Percentiles rank a stretch among this genome's conserved stretches.
Evolutionary conservation across 345 rosid species (phyloP).

Genomic region (Melastoma malabathricum): DNA sequence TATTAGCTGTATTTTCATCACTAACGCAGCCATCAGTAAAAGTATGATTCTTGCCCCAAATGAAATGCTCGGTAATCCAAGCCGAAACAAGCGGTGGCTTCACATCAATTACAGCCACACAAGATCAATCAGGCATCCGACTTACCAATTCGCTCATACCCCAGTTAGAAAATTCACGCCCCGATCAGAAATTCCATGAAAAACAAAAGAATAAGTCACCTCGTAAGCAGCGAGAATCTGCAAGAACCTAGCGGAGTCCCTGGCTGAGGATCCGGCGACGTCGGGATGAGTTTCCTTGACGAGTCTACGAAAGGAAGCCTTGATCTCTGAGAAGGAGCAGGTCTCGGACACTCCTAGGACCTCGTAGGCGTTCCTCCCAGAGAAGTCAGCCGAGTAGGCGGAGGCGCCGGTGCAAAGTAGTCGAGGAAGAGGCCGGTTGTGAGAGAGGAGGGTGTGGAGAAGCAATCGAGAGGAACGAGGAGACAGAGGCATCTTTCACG

Average conservation of each 20-base stretch:
- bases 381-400: conserved; percentile 43
- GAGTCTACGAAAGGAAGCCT: conserved; percentile 66
- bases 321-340: conserved; percentile 71
- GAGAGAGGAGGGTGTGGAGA: not conserved
- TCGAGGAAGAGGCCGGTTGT: not conserved
- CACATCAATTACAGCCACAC: no score
- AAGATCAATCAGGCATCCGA: no score
- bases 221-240: conserved; percentile 89
- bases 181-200: not conserved
- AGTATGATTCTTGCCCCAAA: no score
- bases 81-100: no score
- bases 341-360: conserved; percentile 54
- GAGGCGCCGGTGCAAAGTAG: conserved; percentile 2
- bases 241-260: conserved; percentile 49
- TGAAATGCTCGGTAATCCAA: no score
- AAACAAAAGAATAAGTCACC: conserved; percentile 20
- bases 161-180: not conserved
- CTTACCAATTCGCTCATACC: no score
- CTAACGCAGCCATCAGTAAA: no score
- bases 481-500: no score
- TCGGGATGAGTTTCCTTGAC: conserved; percentile 96
- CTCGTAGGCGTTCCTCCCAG: conserved; percentile 56
- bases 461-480: not conserved
- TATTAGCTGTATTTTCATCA: no score
- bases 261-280: conserved; percentile 30